phyloP scores from a whole-genome alignment of 495 filamentous ascomycete genomes.

The Penicillium flavigenum region DNA sequence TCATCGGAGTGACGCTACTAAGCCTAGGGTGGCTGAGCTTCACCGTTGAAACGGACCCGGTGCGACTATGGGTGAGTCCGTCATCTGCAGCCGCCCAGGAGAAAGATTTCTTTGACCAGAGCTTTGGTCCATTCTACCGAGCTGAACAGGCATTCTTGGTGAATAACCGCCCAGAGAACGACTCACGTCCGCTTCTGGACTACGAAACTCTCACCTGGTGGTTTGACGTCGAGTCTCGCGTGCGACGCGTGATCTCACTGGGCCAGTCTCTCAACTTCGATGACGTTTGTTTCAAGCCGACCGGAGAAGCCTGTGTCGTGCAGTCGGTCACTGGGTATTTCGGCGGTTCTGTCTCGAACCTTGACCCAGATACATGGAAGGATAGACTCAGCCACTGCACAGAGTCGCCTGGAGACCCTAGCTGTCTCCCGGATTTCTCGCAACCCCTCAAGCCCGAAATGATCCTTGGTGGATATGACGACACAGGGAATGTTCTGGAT shows the following conservation, averaged over 20 bases:
- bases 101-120: slow-evolving; percentile 91
- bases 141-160: slow-evolving; percentile 91
- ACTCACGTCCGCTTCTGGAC: slow-evolving; percentile 72
- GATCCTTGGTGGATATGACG: slow-evolving; percentile 77
- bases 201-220: slow-evolving; percentile 91
- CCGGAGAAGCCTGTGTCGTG: slow-evolving; percentile 84
- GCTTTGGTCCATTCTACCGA: slow-evolving; percentile 94
- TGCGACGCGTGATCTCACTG: slow-evolving; percentile 65
- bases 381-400: slow-evolving; percentile 67
- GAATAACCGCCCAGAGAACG: slow-evolving; percentile 69
- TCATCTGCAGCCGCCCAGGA: slow-evolving; percentile 87
- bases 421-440: slow-evolving; percentile 80
- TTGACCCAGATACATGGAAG: slow-evolving; percentile 68
- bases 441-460: slow-evolving; percentile 83
- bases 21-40: slow-evolving; percentile 88
- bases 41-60: slow-evolving; percentile 82
- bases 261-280: slow-evolving; percentile 64
- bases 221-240: slow-evolving; percentile 81
- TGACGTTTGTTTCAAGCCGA: slow-evolving; percentile 93
- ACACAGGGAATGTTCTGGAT: slow-evolving; percentile 65
- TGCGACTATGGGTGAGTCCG: slow-evolving; percentile 92
- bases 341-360: slow-evolving; percentile 58
- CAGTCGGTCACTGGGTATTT: slow-evolving; percentile 90
- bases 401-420: slow-evolving; percentile 63
- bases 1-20: slow-evolving; percentile 69